Evolutionary conservation across 2,329 filamentous ascomycete species (phyloP).

Genomic region (Moelleriella libera): DNA sequence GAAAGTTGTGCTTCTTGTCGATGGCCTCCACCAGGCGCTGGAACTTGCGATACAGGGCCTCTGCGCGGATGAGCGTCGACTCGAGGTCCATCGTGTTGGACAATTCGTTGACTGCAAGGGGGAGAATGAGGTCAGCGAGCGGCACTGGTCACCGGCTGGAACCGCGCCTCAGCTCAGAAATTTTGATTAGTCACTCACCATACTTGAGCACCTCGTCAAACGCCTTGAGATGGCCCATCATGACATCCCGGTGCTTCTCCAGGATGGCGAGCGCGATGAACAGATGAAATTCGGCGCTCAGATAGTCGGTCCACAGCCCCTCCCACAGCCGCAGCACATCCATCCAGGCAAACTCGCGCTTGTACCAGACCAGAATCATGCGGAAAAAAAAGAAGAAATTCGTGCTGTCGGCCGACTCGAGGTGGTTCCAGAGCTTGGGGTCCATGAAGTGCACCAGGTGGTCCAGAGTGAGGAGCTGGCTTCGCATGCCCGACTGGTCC

Average conservation of each 20-base stretch:
- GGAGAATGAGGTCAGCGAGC: not conserved
- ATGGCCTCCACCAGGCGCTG: conserved; percentile 79
- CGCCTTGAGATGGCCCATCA: conserved; percentile 84
- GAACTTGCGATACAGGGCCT: conserved; percentile 78
- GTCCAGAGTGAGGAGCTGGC: conserved; percentile 79
- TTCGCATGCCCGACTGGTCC: conserved; percentile 91
- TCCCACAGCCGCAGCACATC: conserved; percentile 89
- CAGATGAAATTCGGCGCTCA: conserved; percentile 81
- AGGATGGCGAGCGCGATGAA: conserved; percentile 89
- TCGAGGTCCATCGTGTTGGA: conserved; percentile 86
- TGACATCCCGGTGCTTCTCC: conserved; percentile 91
- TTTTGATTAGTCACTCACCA: conserved; percentile 35
- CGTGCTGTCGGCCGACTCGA: conserved; percentile 81
- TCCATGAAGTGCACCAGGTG: conserved; percentile 96
- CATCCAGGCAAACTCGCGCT: conserved; percentile 85
- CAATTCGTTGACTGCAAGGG: conserved; percentile 69
- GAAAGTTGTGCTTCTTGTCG: conserved; percentile 83
- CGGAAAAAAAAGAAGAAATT: conserved; percentile 99
- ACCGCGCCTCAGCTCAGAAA: not conserved
- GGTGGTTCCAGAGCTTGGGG: conserved; percentile 80
- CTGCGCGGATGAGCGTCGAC: conserved; percentile 73
- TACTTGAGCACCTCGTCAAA: conserved; percentile 99
- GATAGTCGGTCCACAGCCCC: conserved; percentile 81
- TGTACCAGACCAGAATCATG: conserved; percentile 98
- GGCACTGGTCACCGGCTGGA: not conserved